These are phyloP conservation scores for Arthonia radiata DNA, from an alignment of 495 filamentous ascomycete species.

Conservation along the genomic window DNA sequence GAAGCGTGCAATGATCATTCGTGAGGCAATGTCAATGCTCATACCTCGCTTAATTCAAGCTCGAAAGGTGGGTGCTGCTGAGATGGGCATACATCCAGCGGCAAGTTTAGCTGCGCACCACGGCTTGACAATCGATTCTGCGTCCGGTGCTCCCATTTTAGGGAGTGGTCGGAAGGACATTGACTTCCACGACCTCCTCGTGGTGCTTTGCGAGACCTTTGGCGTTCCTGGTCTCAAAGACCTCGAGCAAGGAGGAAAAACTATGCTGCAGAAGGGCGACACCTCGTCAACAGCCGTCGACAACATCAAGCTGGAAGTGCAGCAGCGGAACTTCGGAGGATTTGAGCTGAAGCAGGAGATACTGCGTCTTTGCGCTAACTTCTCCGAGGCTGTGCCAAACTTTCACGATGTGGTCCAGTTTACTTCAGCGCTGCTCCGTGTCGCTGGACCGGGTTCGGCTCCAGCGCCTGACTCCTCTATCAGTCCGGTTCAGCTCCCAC, in stretches of 20 bases:
- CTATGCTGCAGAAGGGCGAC: no score
- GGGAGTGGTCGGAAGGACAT: no score
- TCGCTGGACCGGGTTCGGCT: slow-evolving; percentile 56
- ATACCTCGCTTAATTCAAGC: slow-evolving; percentile 78
- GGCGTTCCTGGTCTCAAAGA: no score
- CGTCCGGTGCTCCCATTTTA: no score
- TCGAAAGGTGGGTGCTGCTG: slow-evolving; percentile 72
- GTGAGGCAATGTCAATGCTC: slow-evolving; percentile 59
- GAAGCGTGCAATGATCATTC: slow-evolving; percentile 68
- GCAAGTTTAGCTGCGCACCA: slow-evolving; percentile 25
- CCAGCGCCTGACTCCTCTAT: slow-evolving; percentile 34
- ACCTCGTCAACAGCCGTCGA: no score
- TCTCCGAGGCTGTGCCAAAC: slow-evolving; percentile 82
- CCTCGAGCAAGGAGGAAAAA: no score
- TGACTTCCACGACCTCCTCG: no score
- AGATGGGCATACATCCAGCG: slow-evolving; percentile 83
- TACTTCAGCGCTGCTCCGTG: slow-evolving; percentile 58
- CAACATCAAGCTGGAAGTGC: no score
- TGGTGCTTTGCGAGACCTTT: no score
- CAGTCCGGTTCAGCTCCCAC: slow-evolving; percentile 36
- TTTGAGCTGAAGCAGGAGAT: slow-evolving; percentile 58
- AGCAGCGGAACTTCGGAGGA: slow-evolving; percentile 38
- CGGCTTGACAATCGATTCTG: no score
- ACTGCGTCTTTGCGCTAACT: slow-evolving; percentile 58
- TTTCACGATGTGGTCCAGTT: slow-evolving; percentile 70